These are phyloP conservation scores for Chlorella variabilis DNA, from an alignment of 163 green algal genomes.

Conservation along the genomic window DNA sequence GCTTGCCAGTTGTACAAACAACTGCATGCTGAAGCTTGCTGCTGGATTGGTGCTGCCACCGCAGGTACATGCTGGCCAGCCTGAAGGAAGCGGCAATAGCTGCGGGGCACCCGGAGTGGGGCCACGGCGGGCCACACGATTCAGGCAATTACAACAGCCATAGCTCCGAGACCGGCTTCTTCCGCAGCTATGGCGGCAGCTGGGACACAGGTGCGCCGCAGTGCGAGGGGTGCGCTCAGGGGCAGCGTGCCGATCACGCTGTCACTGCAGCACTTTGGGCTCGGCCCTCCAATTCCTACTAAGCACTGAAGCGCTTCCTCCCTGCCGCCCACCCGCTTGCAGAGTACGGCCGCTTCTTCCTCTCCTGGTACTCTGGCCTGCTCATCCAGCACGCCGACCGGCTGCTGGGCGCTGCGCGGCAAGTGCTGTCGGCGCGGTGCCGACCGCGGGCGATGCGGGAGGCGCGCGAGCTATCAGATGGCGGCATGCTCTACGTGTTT, in stretches of 20 bases:
- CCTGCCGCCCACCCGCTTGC: too few relatives aligned
- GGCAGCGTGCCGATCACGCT: not conserved
- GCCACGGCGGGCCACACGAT: conserved; percentile 87
- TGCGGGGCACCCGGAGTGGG: conserved; percentile 80
- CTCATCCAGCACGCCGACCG: conserved; percentile 87
- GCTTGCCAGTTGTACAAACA: too few relatives aligned
- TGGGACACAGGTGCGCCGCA: conserved; percentile 69
- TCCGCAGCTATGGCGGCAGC: conserved; percentile 81
- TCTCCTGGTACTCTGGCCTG: conserved; percentile 91
- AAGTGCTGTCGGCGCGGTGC: conserved; percentile 69
- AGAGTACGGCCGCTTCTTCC: conserved; percentile 94
- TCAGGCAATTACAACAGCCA: conserved; percentile 91
- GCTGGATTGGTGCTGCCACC: too few relatives aligned
- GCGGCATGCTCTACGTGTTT: conserved; percentile 71
- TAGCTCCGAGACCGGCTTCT: conserved; percentile 92
- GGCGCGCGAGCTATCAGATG: conserved; percentile 47
- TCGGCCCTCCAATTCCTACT: too few relatives aligned
- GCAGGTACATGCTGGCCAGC: conserved; percentile 83
- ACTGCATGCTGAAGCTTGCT: too few relatives aligned
- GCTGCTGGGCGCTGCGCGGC: conserved; percentile 72
- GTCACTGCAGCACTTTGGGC: not conserved
- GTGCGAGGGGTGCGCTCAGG: too few relatives aligned
- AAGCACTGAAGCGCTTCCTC: too few relatives aligned
- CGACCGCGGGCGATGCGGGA: conserved; percentile 50
- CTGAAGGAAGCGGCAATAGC: conserved; percentile 60